Conservation (phyloP, 768 basidiomycete genomes). For the Leccinum arenicola region DNA sequence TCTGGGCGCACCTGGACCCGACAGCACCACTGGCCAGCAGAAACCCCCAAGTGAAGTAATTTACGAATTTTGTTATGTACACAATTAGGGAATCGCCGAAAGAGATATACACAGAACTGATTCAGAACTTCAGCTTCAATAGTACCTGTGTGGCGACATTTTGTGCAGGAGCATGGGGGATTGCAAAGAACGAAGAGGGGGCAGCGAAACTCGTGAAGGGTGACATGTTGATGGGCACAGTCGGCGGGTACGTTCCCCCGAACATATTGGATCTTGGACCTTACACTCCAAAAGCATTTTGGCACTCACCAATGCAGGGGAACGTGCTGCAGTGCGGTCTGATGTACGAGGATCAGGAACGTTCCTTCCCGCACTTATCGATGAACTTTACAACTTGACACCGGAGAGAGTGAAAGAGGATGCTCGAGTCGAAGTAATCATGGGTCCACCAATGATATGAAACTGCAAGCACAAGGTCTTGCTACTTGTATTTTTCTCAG, state of each 20-base stretch:
- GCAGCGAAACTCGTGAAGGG: constrained; percentile 59
- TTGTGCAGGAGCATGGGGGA: constrained; percentile 62
- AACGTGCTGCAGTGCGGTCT: constrained; percentile 48
- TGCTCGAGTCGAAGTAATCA: constrained; percentile 29
- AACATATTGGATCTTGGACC: not conserved
- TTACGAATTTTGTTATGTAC: too few relatives aligned
- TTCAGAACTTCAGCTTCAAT: too few relatives aligned
- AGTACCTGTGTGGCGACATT: constrained; percentile 74
- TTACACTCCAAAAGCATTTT: constrained; percentile 42
- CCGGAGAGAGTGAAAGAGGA: constrained; percentile 32
- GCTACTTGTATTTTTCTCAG: too few relatives aligned
- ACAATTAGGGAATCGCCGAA: too few relatives aligned
- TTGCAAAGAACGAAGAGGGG: constrained; percentile 23
- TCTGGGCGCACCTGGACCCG: too few relatives aligned
- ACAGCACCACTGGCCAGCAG: too few relatives aligned
- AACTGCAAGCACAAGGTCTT: too few relatives aligned
- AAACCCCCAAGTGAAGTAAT: too few relatives aligned
- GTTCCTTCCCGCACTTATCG: constrained; percentile 63
- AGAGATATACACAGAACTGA: too few relatives aligned
- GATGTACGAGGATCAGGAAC: constrained; percentile 63
- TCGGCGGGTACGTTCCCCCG: constrained; percentile 61
- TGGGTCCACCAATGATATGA: not conserved
- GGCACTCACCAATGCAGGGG: constrained; percentile 58
- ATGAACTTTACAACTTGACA: constrained; percentile 51
- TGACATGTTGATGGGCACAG: constrained; percentile 72